A percentile compares a stretch with the other conserved stretches of the same genome.
These are phyloP conservation scores for Candida oleophila DNA, from an alignment of 805 yeast genomes.

Conservation along the genomic window DNA sequence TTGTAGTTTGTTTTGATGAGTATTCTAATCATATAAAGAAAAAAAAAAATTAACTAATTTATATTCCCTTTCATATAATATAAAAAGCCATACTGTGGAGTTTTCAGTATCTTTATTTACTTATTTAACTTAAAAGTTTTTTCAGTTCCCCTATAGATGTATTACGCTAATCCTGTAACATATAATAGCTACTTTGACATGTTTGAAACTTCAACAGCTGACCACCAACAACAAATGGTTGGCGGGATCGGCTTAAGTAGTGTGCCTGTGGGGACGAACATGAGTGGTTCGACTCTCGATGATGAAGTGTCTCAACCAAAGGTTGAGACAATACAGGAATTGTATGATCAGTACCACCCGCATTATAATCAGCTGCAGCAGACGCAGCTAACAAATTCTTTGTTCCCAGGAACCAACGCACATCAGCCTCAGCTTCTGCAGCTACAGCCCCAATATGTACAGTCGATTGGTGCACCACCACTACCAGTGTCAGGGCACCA, in stretches of 20 bases:
- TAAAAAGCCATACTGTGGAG: not conserved
- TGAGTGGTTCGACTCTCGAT: not conserved
- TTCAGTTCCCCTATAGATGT: not conserved
- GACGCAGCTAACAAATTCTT: not conserved
- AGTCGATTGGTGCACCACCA: not conserved
- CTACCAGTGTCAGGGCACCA: not conserved
- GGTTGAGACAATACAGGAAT: not conserved
- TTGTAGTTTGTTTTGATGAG: not conserved
- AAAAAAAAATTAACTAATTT: no score
- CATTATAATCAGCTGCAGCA: not conserved
- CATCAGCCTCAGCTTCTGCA: not conserved
- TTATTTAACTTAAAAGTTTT: not conserved
- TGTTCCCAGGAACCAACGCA: not conserved
- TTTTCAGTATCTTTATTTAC: not conserved
- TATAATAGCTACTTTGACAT: conserved; percentile 6
- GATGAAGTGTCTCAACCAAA: not conserved
- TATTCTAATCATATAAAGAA: not conserved
- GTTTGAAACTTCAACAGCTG: conserved; percentile 3
- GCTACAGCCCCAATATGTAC: not conserved
- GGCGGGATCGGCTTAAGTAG: not conserved
- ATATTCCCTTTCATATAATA: not conserved
- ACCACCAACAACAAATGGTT: conserved; percentile 1
- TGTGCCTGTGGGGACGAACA: not conserved
- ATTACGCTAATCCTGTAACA: conserved; percentile 3
- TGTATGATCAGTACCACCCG: not conserved